A percentile compares a stretch with the other conserved stretches of the same genome.
These are phyloP conservation scores for Domatiomyces catenatus DNA, from an alignment of 2,329 filamentous ascomycete species.

Conservation along the genomic window DNA sequence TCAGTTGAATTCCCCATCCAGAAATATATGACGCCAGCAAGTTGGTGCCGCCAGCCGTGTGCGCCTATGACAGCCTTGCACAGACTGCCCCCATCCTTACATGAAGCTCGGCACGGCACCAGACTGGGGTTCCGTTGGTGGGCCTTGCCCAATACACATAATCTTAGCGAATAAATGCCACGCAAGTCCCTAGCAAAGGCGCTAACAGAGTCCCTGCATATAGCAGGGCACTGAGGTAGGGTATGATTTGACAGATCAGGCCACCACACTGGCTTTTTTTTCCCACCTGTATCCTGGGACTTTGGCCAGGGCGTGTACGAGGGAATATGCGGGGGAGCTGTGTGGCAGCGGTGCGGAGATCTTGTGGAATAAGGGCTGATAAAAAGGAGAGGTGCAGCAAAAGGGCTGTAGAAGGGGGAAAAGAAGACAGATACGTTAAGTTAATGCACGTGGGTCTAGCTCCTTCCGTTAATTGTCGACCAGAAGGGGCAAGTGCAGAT, in stretches of 20 bases:
- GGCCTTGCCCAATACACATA: not conserved
- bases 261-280: no score
- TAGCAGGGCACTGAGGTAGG: not conserved
- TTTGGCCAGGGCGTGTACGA: no score
- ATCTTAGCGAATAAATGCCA: not conserved
- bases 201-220: not conserved
- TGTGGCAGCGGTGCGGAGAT: no score
- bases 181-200: not conserved
- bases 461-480: no score
- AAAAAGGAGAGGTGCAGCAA: no score
- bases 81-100: not conserved
- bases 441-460: no score
- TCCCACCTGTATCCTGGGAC: no score
- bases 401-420: no score
- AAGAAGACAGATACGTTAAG: no score
- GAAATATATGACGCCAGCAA: not conserved
- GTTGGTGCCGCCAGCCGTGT: not conserved
- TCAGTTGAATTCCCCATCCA: not conserved
- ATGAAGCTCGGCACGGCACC: not conserved
- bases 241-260: not conserved
- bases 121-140: not conserved
- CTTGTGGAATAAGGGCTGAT: no score
- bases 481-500: no score
- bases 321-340: no score
- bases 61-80: not conserved